Conservation (phyloP, 306 rosid genomes). For the Acacia confusa region DNA sequence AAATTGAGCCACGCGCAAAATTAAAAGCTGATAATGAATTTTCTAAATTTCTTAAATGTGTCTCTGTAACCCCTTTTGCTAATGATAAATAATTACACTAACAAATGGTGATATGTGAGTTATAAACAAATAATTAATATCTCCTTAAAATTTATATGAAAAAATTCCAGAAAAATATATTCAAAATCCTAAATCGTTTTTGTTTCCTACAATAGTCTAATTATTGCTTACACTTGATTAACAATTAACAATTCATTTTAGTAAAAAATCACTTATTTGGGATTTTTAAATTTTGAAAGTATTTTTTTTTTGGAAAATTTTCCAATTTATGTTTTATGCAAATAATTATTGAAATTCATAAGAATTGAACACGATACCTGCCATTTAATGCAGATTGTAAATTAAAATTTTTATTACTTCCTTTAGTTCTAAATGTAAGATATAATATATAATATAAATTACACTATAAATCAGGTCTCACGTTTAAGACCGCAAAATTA, state of each 20-base stretch:
- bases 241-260: no score
- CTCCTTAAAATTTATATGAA: background rate
- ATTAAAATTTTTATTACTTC: background rate
- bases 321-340: background rate
- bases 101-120: background rate
- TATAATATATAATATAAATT: no score
- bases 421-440: no score
- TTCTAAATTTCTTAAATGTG: background rate
- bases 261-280: no score
- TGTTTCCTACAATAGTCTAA: no score
- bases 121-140: background rate
- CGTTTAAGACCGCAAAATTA: accelerated
- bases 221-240: no score
- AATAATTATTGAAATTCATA: background rate
- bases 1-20: background rate
- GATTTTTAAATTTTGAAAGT: no score
- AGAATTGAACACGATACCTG: background rate
- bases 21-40: background rate
- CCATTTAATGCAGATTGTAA: background rate
- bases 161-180: no score
- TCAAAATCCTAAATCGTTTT: no score
- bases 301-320: no score
- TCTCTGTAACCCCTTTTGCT: background rate
- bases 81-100: background rate
- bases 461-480: no score